Conservation (phyloP, 106 monocot species). For the Phalaenopsis equestris region DNA sequence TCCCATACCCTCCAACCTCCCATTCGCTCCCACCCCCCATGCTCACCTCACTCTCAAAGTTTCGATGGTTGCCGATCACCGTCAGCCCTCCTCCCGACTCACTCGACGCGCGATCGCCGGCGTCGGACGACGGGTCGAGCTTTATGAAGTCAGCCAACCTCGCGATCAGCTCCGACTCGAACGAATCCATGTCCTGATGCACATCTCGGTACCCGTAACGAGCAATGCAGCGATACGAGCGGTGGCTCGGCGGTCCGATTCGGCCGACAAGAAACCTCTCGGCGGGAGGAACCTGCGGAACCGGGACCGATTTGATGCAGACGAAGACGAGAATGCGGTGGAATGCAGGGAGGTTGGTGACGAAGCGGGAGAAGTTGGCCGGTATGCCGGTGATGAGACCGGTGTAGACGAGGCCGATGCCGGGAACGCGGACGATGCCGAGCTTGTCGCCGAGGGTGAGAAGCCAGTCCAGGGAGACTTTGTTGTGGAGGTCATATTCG, state of each 20-base stretch:
- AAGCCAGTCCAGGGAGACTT: slow-evolving; percentile 66
- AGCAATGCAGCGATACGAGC: slow-evolving; percentile 67
- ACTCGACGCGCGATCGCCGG: neutral
- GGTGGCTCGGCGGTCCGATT: slow-evolving; percentile 40
- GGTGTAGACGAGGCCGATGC: slow-evolving; percentile 65
- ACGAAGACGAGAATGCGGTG: slow-evolving; percentile 52
- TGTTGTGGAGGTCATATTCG: slow-evolving; percentile 58
- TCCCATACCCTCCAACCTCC: neutral
- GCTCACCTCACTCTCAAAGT: slow-evolving; percentile 7
- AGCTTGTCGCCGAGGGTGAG: slow-evolving; percentile 44
- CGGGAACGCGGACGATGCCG: slow-evolving; percentile 59
- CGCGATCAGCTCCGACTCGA: slow-evolving; percentile 45
- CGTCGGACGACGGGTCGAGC: slow-evolving; percentile 10
- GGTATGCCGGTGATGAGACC: slow-evolving; percentile 53
- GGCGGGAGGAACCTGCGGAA: slow-evolving; percentile 41
- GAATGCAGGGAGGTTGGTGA: slow-evolving; percentile 62
- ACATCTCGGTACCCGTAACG: slow-evolving; percentile 71
- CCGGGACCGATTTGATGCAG: slow-evolving; percentile 50
- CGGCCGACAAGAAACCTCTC: slow-evolving; percentile 56
- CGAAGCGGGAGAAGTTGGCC: slow-evolving; percentile 58
- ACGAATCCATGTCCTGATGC: slow-evolving; percentile 65
- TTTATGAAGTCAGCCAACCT: slow-evolving; percentile 44
- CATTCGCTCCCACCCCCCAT: neutral
- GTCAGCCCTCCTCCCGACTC: slow-evolving; percentile 13
- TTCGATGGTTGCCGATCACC: slow-evolving; percentile 20